phyloP scores from a whole-genome alignment of 192 early-diverging fungal species.

The Umbelopsis vinacea region DNA sequence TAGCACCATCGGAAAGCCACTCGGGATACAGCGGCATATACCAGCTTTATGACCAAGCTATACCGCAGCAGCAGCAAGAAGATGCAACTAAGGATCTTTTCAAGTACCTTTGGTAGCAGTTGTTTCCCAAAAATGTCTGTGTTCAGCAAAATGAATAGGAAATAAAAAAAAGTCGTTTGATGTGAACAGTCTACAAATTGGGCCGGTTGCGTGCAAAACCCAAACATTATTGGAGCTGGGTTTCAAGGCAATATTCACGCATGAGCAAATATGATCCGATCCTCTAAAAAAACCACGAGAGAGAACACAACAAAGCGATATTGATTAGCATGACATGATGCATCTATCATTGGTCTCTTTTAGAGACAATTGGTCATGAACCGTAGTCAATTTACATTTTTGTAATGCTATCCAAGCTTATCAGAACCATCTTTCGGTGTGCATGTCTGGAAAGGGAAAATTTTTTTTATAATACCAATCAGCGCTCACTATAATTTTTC shows the following conservation, averaged over 20 bases:
- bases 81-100: not conserved
- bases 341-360: no score
- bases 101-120: not conserved
- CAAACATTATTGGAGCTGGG: not conserved
- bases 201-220: no score
- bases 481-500: not conserved
- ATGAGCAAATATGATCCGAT: not conserved
- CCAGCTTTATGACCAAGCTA: not conserved
- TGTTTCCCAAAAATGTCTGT: not conserved
- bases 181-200: no score
- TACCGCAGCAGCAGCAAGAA: not conserved
- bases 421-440: slow-evolving; percentile 7
- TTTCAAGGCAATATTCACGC: slow-evolving; percentile 1
- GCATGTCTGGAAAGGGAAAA: slow-evolving; percentile 18
- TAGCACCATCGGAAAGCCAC: slow-evolving; percentile 3
- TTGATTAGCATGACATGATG: no score
- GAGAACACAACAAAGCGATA: no score
- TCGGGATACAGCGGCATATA: slow-evolving; percentile 10
- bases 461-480: slow-evolving; percentile 13
- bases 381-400: no score
- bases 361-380: no score
- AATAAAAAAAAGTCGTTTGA: no score
- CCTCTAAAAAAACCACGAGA: no score
- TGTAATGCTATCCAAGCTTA: not conserved
- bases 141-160: not conserved